Base-by-base conservation (phyloP, 495 filamentous ascomycete species). In the Xanthoparmelia taractica region DNA sequence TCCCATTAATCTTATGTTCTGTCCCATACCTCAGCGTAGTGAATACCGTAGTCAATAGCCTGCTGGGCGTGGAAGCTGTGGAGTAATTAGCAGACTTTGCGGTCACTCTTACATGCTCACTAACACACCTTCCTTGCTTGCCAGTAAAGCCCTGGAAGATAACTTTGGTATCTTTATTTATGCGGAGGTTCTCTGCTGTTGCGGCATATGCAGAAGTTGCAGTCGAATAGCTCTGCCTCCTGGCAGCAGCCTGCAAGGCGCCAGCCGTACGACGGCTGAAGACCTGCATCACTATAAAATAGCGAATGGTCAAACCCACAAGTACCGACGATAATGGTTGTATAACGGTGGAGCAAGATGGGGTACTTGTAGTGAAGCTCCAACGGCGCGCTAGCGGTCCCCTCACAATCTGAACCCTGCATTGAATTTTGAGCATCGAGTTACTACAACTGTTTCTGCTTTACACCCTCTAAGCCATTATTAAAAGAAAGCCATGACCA, bases 81-180 rank as follows among this genome's bases (percentile, higher is more conserved):
- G 50, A 36, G 31, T 37, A 52, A 41, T 68, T 69, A 75, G 64
- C 73, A 58, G 11, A 13, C 25, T 7, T 36, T 59, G 15, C 20
- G 18, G 15, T 8, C n/a, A 23, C 12, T 8, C 1, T 8, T 2
- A 8, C 11, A 20, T 31, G n/a, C 17, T 13, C 25, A 4, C 23
- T 20, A 17, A 91, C 92, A 79, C 78, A 97, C 92, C 90, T 93
- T 90, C 94, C 93, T 81, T 98, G 94, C 80, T 89, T 95, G 72
- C 94, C 94, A 17, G 94, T 99, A 76, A 99, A 97, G 61, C 94
- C 94, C 79, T 99, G 94, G 82, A 84, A 99, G 69, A 99, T 80
- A 60, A 99, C 91, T 78, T 90, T 91, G 62, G 94, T 99, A 59
- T 97, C 85, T 72, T 77, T 75, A 75, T 89, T 96, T 77, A 99